Evolutionary conservation across 208 protist species (phyloP), one percentile per base, ranked within the genome.

Genomic region (Trypanosoma avium): DNA sequence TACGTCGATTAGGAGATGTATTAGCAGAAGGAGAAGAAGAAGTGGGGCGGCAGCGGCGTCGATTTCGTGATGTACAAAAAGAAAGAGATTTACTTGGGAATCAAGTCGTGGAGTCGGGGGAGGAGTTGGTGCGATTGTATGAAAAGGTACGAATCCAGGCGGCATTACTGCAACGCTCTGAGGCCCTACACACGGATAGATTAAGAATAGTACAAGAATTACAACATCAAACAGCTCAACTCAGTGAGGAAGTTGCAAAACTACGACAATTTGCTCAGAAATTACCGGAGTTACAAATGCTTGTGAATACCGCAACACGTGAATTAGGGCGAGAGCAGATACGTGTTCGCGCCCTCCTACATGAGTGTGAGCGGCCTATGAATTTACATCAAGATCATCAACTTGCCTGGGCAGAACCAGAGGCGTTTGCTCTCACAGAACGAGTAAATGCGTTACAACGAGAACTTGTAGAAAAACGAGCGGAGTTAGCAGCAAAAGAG

Each of bases 371-470:
- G 77, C 82, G 61, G 27, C 96, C 97, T 4, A 88, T 99, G 62
- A 99, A 99, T 75, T 70, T 99, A 17, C 98, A 99, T 77, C 78
- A 97, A 5, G 98, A 97, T 92, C 80, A 97, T 61, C 87, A 97
- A 57, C 72, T 99, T 15, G 85, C 98, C 54, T 98, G 94, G 52
- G 86, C 90, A 5, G 97, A 99, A 61, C 97, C 97, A n/a, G 73
- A 88, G 24, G 89, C 90, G 12, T 98, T 84, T 73, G 94, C 97
- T 56, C 93, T 98, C 9, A 70, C 98, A 19, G 78, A 97, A 71
- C 97, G 97, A 43, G 97, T 99, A 29, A 93, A 98, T 35, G 73
- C 73, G 19, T 77, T 99, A 35, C 98, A 99, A 79, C 96, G 97
- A 22, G 73, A 96, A 33, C 86, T 99, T 13, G 97, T 99, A 21